phyloP scores from a whole-genome alignment of 2,329 filamentous ascomycete genomes.

The Ramularia endophylla region DNA sequence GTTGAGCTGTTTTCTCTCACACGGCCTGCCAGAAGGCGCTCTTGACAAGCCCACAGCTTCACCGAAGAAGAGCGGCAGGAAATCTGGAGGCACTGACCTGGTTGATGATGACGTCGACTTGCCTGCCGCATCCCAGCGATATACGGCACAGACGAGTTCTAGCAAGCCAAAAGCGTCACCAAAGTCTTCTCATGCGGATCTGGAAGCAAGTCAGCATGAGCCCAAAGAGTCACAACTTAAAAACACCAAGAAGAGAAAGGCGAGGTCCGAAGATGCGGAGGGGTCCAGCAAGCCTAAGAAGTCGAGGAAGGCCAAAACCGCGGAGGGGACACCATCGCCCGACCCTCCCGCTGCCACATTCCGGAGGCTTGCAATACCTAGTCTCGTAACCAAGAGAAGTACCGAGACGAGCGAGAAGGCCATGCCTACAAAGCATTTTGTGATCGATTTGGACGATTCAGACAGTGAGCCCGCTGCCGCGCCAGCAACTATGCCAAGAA shows the following conservation, averaged over 20 bases:
- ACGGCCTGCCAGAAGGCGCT: conserved; percentile 23
- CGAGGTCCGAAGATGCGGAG: no score
- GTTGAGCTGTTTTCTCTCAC: conserved; percentile 29
- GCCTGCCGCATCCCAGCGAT: neutral
- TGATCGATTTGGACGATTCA: conserved; percentile 9
- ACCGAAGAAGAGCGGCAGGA: neutral
- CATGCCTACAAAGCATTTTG: neutral
- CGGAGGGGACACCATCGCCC: neutral
- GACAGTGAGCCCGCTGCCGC: no score
- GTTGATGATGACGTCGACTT: no score
- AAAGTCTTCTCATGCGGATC: neutral
- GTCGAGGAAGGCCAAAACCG: neutral
- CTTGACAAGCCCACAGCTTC: conserved; percentile 5
- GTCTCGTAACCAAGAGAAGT: neutral
- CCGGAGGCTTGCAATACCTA: conserved; percentile 5
- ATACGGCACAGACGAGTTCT: no score
- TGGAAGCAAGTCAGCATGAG: neutral
- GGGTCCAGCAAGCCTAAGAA: conserved; percentile 1
- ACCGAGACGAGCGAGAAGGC: neutral
- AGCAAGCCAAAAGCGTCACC: neutral
- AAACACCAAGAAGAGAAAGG: no score
- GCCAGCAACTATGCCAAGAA: no score
- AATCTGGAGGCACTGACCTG: neutral
- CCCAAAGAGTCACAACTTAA: no score
- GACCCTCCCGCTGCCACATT: conserved; percentile 6